Evolutionary conservation across 257 asterid genomes (phyloP), one percentile per base, ranked within the genome.

Genomic region (Coffea eugenioides): DNA sequence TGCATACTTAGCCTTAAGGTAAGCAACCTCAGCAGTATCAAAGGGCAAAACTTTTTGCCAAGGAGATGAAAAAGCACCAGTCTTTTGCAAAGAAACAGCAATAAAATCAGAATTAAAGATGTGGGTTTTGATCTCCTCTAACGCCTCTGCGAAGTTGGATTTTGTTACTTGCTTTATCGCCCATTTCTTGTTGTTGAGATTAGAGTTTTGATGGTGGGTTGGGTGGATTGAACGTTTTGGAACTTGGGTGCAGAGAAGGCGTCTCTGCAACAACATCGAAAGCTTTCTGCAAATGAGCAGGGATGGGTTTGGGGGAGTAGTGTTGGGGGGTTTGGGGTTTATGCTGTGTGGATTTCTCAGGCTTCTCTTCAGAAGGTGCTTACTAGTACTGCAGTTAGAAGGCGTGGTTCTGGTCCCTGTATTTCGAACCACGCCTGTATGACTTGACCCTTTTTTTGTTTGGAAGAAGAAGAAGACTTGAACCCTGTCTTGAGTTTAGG

Each of bases 31-130:
- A 27, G 87, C 83, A 73, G 94, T 90, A 86, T 95, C 99, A 76
- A 95, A 80, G 9, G 98, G 93, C 59, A 91, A 90, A 52, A 83
- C 66, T 76, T 80, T 90, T 43, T 92, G 97, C 99, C 99, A 95
- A 52, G 93, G 88, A 66, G 91, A 89, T 59, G 96, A 91, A 88
- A 86, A 88, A 80, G 88, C 90, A 76, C 99, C 99, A 77, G 97
- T 93, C 80, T 81, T 91, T 87, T 92, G 90, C 51, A 79, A 77
- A 27, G 69, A 79, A 11, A 83, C 23, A n/a, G 98, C 92, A 20
- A 92, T 72, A 85, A 86, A 94, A 80, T 94, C 90, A 86, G 97
- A 92, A 59, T 74, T 80, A 82, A 66, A 57, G 77, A 92, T 81
- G 84, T 82, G 88, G 34, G 77, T 80, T 77, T 86, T 85, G 54